Base-by-base conservation (phyloP, 1,139 yeast genomes). In the Saccharomyces hybrid region DNA sequence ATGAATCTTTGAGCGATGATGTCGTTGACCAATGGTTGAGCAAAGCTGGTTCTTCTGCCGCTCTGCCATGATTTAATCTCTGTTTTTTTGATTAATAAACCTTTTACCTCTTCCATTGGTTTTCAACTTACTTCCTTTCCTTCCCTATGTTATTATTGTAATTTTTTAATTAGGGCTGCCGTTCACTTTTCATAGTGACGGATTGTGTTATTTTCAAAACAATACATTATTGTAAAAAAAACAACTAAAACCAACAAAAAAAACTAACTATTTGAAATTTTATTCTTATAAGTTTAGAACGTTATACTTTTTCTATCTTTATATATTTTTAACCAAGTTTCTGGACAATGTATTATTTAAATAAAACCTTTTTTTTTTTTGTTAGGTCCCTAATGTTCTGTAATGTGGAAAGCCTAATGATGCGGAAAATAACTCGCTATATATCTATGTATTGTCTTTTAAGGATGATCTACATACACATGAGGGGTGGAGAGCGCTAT, bases 21-120 rank as follows among this genome's bases (percentile, higher is more conserved):
- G 79, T 84, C 49, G 87, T 86, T 56, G 62, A 70, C 50, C 60
- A 68, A 4, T 86, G 93, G 93, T 69, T 81, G 59, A 60, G 67
- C 50, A 63, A 67, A 46, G 59, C 77, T 48, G 88, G 86, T 58
- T 76, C 86, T 50, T 61, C 73, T 57, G 85, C 83, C 57, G 56
- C 61, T 46, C 57, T 73, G 59, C 57, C 71, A 52, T 69, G 59
- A n/a, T 19, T 19, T 7, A 19, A n/a, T 49, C 11, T 12, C 44
- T n/a, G 14, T 46, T 24, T 46, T 46, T 8, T 24, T 5, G 28
- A 16, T 19, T 12, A 19, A 19, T 9, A 19, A 16, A 19, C 6
- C 2, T 38, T 9, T 9, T 19, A 7, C 5, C 21, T 38, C 24
- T 38, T 38, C 19, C 44, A 38, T 19, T 38, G 9, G 9, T 38